phyloP scores from a whole-genome alignment of 139 green algal genomes.

The Gonium pectorale region DNA sequence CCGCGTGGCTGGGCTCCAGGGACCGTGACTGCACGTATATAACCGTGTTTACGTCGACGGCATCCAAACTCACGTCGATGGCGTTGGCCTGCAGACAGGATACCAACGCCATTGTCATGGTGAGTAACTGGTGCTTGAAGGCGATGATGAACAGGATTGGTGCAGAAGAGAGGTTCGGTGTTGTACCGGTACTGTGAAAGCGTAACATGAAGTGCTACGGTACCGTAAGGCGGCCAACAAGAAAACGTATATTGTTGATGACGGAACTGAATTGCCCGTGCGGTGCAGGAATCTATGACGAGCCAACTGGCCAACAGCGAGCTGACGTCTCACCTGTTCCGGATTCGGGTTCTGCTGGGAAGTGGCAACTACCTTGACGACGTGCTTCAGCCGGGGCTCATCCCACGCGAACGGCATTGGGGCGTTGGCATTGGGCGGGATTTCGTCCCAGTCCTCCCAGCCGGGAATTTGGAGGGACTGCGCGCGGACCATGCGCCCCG shows the following conservation, averaged over 20 bases:
- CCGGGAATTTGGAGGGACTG: background rate
- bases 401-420: constrained; percentile 90
- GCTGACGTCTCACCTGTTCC: background rate
- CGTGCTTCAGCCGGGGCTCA: constrained; percentile 63
- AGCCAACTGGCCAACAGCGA: no score
- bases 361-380: constrained; percentile 8
- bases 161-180: no score
- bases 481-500: background rate
- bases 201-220: no score
- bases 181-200: no score
- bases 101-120: background rate
- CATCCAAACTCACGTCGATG: constrained; percentile 34
- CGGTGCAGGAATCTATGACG: no score
- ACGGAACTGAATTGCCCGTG: no score
- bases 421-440: constrained; percentile 6
- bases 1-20: background rate
- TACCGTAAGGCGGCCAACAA: no score
- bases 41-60: background rate
- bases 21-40: constrained; percentile 29
- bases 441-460: constrained; percentile 49
- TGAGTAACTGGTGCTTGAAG: no score
- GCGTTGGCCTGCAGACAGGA: background rate
- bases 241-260: no score
- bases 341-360: background rate
- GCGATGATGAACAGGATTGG: no score